Percentiles rank a stretch among this genome's conserved stretches.
These are phyloP conservation scores for Ustilago loliicola DNA, from an alignment of 1,284 basidiomycete genomes.

Conservation along the genomic window DNA sequence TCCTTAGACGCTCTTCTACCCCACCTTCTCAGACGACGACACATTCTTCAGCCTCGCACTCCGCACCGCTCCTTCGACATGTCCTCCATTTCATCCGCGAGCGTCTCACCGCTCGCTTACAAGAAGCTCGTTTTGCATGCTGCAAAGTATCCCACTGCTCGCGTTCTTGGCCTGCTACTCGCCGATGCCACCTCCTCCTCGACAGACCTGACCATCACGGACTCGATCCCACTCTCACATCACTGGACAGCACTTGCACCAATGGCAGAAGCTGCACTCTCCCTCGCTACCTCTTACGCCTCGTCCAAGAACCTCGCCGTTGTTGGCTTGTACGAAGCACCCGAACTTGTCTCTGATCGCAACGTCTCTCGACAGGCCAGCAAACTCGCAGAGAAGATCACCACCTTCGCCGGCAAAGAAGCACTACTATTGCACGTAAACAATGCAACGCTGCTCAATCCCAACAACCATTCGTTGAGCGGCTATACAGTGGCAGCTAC, in stretches of 20 bases:
- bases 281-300: conserved; percentile 34
- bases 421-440: conserved; percentile 40
- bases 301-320: conserved; percentile 21
- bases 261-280: conserved; percentile 44
- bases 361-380: conserved; percentile 34
- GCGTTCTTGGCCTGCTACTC: conserved; percentile 45
- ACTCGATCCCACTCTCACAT: conserved; percentile 47
- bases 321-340: conserved; percentile 50
- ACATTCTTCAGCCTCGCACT: not conserved
- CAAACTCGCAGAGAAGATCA: conserved; percentile 44
- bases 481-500: conserved; percentile 21
- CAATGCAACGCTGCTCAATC: conserved; percentile 32
- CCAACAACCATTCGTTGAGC: conserved; percentile 16
- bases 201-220: conserved; percentile 16
- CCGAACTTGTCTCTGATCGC: conserved; percentile 29
- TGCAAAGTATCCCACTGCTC: conserved; percentile 49
- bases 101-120: conserved; percentile 42
- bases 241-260: conserved; percentile 52
- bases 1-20: not conserved
- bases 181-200: conserved; percentile 16
- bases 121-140: conserved; percentile 49
- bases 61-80: not conserved
- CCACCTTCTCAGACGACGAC: not conserved
- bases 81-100: conserved; percentile 28
- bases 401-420: conserved; percentile 16